Conservation (phyloP, 495 filamentous ascomycete genomes). For the Aspergillus campestris region DNA sequence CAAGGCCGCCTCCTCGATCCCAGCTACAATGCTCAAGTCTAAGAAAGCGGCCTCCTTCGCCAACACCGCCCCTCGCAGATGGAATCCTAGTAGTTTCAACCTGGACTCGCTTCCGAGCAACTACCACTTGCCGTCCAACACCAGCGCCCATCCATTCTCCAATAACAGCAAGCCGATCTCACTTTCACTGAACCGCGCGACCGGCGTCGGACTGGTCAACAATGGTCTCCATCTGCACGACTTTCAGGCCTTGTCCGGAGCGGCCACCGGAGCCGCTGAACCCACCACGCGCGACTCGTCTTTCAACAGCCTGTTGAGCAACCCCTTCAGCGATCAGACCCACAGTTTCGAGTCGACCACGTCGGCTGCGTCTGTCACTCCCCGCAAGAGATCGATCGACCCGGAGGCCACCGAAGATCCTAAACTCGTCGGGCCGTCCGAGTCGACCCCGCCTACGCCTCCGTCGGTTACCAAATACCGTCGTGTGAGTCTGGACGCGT, state of each 20-base stretch:
- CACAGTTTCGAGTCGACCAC: slow-evolving; percentile 8
- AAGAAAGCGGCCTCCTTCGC: no score
- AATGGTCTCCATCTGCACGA: no score
- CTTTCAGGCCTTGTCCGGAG: no score
- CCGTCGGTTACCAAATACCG: slow-evolving; percentile 5
- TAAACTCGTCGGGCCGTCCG: no score
- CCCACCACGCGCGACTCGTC: slow-evolving; percentile 6
- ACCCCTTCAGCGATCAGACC: background rate
- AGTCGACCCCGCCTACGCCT: background rate
- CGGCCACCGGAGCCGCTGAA: background rate
- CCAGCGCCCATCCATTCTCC: background rate
- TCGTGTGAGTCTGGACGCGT: slow-evolving; percentile 2
- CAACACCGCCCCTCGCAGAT: no score
- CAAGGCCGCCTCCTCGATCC: no score
- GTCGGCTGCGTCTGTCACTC: slow-evolving; percentile 1
- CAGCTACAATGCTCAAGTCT: no score
- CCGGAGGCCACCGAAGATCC: background rate
- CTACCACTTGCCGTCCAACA: no score
- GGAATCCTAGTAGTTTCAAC: no score
- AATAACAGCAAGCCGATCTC: background rate
- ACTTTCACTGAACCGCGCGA: background rate
- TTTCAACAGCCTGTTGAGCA: slow-evolving; percentile 7
- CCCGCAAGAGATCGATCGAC: slow-evolving; percentile 11
- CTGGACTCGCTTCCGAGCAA: no score
- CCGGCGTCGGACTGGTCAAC: background rate